Percentiles rank a stretch among this genome's conserved stretches.
phyloP scores from a whole-genome alignment of 2,329 filamentous ascomycete species.

The Fusarium anguioides region DNA sequence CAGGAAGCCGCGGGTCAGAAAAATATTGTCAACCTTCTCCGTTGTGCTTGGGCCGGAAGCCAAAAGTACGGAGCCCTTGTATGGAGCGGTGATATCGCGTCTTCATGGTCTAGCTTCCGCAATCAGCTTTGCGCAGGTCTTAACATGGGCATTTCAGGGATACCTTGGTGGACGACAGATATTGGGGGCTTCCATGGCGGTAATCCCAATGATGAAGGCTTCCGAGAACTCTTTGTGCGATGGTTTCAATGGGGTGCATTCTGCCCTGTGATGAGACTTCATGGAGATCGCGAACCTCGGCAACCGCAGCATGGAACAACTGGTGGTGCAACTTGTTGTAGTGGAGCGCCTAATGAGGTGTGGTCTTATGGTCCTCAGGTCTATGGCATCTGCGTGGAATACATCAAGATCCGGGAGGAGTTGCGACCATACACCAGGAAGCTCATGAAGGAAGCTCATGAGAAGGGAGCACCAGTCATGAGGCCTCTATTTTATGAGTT shows the following conservation, averaged over 20 bases:
- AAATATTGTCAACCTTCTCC: slow-evolving; percentile 66
- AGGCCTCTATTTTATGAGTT: slow-evolving; percentile 73
- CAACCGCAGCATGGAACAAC: slow-evolving; percentile 50
- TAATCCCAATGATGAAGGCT: slow-evolving; percentile 63
- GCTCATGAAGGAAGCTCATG: slow-evolving; percentile 70
- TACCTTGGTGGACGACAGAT: slow-evolving; percentile 77
- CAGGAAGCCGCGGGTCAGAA: slow-evolving; percentile 62
- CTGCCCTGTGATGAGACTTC: slow-evolving; percentile 74
- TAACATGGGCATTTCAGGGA: slow-evolving; percentile 72
- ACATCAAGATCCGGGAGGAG: slow-evolving; percentile 67
- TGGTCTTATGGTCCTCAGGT: slow-evolving; percentile 73
- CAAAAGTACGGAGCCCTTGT: slow-evolving; percentile 74
- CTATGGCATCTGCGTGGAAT: slow-evolving; percentile 69
- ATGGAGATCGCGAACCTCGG: slow-evolving; percentile 72
- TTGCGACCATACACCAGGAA: slow-evolving; percentile 67
- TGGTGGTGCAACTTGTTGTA: slow-evolving; percentile 56
- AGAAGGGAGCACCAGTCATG: slow-evolving; percentile 70
- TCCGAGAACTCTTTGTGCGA: slow-evolving; percentile 71
- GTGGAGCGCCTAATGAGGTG: slow-evolving; percentile 70
- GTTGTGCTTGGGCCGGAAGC: slow-evolving; percentile 63
- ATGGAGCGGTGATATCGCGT: slow-evolving; percentile 75
- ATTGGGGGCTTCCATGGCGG: slow-evolving; percentile 78
- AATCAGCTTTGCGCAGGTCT: slow-evolving; percentile 72
- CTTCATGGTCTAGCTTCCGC: slow-evolving; percentile 68
- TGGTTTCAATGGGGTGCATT: slow-evolving; percentile 79